These are phyloP conservation scores for Agrocybe pediades DNA, from an alignment of 768 basidiomycete species.

Conservation along the genomic window DNA sequence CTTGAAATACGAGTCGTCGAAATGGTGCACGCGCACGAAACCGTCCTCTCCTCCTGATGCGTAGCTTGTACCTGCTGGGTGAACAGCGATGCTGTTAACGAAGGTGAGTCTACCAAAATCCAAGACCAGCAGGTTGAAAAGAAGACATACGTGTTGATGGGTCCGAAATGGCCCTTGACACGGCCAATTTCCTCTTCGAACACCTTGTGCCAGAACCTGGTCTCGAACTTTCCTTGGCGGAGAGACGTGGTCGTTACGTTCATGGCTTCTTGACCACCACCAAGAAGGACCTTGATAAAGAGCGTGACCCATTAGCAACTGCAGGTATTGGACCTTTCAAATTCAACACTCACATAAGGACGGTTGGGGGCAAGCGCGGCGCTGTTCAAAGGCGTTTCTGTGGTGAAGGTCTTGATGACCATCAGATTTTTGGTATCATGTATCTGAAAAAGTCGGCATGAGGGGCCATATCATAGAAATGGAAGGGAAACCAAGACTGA, in stretches of 20 bases:
- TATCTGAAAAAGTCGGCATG: constrained; percentile 44
- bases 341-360: constrained; percentile 87
- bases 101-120: constrained; percentile 5
- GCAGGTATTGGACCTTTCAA: no score
- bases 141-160: constrained; percentile 88
- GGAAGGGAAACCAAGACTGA: constrained; percentile 36
- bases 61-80: constrained; percentile 85
- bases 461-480: background rate
- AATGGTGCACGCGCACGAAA: constrained; percentile 89
- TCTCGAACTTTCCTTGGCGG: constrained; percentile 97
- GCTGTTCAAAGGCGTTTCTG: constrained; percentile 95
- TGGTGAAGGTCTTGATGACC: constrained; percentile 90
- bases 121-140: background rate
- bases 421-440: constrained; percentile 88
- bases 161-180: constrained; percentile 97
- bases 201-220: constrained; percentile 96
- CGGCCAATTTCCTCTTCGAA: constrained; percentile 97
- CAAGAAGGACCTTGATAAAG: constrained; percentile 70
- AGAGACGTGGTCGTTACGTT: constrained; percentile 92
- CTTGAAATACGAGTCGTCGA: constrained; percentile 93
- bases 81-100: constrained; percentile 77
- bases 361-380: constrained; percentile 82
- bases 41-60: constrained; percentile 98
- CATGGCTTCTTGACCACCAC: constrained; percentile 99
- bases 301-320: background rate